Conservation (phyloP, 352 stramenopile genomes). For the Bremia lactucae region DNA sequence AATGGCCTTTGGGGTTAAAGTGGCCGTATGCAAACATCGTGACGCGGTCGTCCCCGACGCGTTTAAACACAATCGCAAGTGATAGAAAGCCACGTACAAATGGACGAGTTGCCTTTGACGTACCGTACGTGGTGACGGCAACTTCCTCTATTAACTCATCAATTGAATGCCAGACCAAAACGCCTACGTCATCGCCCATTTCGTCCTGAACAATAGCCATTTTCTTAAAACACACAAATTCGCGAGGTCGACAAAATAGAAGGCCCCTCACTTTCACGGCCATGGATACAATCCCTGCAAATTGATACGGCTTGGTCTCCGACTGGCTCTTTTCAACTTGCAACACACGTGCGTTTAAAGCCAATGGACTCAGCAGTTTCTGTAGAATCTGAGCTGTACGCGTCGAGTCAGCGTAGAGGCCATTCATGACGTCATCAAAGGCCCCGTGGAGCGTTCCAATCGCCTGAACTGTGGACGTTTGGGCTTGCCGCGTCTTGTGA, state of each 20-base stretch:
- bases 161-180: constrained; percentile 60
- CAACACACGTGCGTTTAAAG: constrained; percentile 49
- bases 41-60: constrained; percentile 43
- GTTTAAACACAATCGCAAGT: constrained; percentile 52
- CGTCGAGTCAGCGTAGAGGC: constrained; percentile 63
- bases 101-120: constrained; percentile 9
- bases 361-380: constrained; percentile 41
- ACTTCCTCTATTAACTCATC: constrained; percentile 30
- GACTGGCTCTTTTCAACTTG: constrained; percentile 55
- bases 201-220: constrained; percentile 52
- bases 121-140: constrained; percentile 2
- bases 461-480: constrained; percentile 43
- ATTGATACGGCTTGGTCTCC: constrained; percentile 54
- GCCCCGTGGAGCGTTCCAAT: constrained; percentile 49
- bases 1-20: constrained; percentile 46
- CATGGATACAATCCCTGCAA: constrained; percentile 63
- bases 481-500: constrained; percentile 28
- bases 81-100: constrained; percentile 59
- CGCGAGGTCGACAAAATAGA: constrained; percentile 48
- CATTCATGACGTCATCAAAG: constrained; percentile 64
- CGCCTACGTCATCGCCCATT: constrained; percentile 52
- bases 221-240: constrained; percentile 77
- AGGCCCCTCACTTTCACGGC: constrained; percentile 40
- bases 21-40: constrained; percentile 58
- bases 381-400: constrained; percentile 52